Conservation (phyloP, 1,284 basidiomycete species). For the Ganoderma boninense region DNA sequence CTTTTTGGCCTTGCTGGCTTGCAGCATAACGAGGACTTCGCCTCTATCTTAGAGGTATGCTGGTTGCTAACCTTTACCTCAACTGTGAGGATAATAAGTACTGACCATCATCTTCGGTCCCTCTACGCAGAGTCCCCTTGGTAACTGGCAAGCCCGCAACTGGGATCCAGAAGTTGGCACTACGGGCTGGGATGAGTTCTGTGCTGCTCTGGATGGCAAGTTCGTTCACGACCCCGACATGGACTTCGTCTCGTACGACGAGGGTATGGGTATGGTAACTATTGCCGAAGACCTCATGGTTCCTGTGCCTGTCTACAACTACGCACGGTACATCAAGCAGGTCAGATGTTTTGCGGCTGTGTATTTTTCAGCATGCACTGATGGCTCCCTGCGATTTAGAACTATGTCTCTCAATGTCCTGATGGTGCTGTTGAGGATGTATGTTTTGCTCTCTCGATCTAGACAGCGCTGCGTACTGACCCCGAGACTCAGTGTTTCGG, state of each 20-base stretch:
- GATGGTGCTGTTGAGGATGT: constrained; percentile 68
- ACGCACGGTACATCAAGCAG: constrained; percentile 79
- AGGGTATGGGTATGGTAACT: constrained; percentile 42
- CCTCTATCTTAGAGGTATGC: constrained; percentile 62
- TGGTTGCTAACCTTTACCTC: constrained; percentile 27
- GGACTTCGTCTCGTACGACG: constrained; percentile 28
- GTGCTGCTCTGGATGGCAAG: constrained; percentile 63
- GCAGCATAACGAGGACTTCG: constrained; percentile 83
- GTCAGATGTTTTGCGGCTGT: constrained; percentile 45
- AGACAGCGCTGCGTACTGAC: not conserved
- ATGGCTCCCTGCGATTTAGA: constrained; percentile 44
- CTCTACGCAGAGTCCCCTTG: constrained; percentile 49
- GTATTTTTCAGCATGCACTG: not conserved
- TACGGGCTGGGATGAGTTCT: constrained; percentile 76
- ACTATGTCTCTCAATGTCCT: constrained; percentile 69
- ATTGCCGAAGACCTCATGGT: constrained; percentile 50
- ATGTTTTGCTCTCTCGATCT: constrained; percentile 26
- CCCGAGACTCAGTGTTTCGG: constrained; percentile 78
- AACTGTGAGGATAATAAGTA: not conserved
- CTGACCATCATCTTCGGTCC: not conserved
- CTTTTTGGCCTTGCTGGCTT: constrained; percentile 79
- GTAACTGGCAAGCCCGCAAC: constrained; percentile 68
- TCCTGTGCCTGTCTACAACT: constrained; percentile 74
- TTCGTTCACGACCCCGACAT: constrained; percentile 31
- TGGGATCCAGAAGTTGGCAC: constrained; percentile 82